These are phyloP conservation scores for Cerrena zonata DNA, from an alignment of 1,284 basidiomycete species.

Conservation along the genomic window DNA sequence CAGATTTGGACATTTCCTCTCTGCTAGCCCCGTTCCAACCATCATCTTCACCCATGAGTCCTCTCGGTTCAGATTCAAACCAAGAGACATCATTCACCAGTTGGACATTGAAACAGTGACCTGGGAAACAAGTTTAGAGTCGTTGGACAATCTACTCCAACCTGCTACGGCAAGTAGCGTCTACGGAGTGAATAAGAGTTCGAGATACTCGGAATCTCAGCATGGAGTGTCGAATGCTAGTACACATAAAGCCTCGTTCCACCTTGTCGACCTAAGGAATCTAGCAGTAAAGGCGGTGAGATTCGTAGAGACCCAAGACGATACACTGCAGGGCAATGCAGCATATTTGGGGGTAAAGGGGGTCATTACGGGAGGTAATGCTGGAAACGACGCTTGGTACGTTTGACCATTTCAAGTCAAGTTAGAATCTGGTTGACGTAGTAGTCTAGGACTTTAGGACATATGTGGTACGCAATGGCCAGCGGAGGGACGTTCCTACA, in stretches of 20 bases:
- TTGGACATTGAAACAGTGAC: conserved; percentile 21
- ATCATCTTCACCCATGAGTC: conserved; percentile 26
- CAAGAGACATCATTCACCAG: conserved; percentile 13
- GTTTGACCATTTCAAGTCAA: conserved; percentile 8
- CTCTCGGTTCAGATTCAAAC: conserved; percentile 8
- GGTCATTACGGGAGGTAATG: conserved; percentile 17
- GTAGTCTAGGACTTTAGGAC: conserved; percentile 19
- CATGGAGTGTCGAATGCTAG: too few species aligned
- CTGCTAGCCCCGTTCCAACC: conserved; percentile 8
- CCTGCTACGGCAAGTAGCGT: neutral
- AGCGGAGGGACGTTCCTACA: conserved; percentile 25
- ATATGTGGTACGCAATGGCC: conserved; percentile 25
- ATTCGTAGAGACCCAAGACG: conserved; percentile 10
- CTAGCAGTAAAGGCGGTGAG: conserved; percentile 22
- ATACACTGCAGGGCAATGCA: conserved; percentile 14
- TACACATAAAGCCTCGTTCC: conserved; percentile 17
- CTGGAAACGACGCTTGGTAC: conserved; percentile 33
- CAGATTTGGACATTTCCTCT: conserved; percentile 17
- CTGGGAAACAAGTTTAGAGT: conserved; percentile 21
- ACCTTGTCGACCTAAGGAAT: conserved; percentile 27
- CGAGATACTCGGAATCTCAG: too few species aligned
- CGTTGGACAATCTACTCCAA: neutral
- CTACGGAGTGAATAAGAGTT: neutral
- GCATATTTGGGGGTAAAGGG: conserved; percentile 15
- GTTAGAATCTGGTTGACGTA: neutral